Base-by-base conservation (phyloP, 2,329 filamentous ascomycete genomes). In the Colletotrichum sp. region DNA sequence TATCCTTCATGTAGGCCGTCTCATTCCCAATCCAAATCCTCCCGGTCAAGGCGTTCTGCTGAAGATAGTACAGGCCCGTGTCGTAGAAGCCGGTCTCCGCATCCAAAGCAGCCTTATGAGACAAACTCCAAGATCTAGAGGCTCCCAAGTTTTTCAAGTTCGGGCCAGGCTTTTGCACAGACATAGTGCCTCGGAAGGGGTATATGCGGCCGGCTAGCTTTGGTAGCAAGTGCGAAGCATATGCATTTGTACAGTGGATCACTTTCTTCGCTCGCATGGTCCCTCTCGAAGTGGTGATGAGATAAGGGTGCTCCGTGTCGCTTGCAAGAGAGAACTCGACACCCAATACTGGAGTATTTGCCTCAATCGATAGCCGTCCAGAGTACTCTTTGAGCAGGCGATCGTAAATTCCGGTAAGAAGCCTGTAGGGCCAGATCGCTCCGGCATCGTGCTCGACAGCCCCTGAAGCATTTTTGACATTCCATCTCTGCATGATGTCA, bases 221-320 rank as follows among this genome's bases (percentile, higher is more conserved):
- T 0, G 87, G 86, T 2, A 88, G 78, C 6, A 88, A 81, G 75
- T 88, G 85, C 0, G 83, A 84, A 4, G 82, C 80, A 70, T 85
- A 83, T 2, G 79, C 86, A 68, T 88, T 88, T 4, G 86, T 88
- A 75, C 84, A 85, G 76, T 88, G 83, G 6, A 87, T 78, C 6
- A 88, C 80, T 6, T 84, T 82, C 3, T 61, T 76, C 4, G 83
- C 83, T 30, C 78, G 78, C 43, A 88, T 78, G 0, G 73, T 62
- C 4, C 86, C 87, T 32, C 85, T 82, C 0, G 82, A 28, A 0
- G 87, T 88, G 5, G 75, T 73, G 3, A 87, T 28, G 4, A 76
- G 73, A 52, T 83, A 83, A 3, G 82, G 80, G 18, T 79, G 78
- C 0, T 70, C 68, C 5, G 76, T 10, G 43, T 48, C 48, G 7